Evolutionary conservation across 331 rosid species (phyloP).

Genomic region (Saraca asoca): DNA sequence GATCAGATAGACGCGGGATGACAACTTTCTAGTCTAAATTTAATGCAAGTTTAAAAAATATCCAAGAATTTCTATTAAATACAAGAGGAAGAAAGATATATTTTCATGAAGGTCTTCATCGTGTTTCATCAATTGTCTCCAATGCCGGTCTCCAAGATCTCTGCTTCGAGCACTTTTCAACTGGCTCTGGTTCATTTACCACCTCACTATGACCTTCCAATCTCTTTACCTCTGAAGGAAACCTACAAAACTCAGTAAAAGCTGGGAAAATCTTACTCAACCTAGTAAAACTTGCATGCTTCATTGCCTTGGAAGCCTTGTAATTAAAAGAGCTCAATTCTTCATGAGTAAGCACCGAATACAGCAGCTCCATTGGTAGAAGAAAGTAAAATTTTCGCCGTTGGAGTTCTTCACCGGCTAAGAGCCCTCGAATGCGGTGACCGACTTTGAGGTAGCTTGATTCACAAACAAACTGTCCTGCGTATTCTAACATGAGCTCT

Average conservation of each 20-base stretch:
- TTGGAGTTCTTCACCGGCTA: slow-evolving; percentile 65
- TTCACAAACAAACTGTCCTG: slow-evolving; percentile 72
- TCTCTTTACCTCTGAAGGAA: slow-evolving; percentile 55
- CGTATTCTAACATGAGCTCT: slow-evolving; percentile 65
- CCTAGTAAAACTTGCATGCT: slow-evolving; percentile 50
- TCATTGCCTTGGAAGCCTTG: slow-evolving; percentile 62
- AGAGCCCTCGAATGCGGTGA: slow-evolving; percentile 69
- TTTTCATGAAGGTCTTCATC: slow-evolving; percentile 3
- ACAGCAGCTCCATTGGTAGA: slow-evolving; percentile 82
- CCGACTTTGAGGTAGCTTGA: slow-evolving; percentile 70
- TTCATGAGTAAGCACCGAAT: slow-evolving; percentile 81
- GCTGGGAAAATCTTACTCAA: slow-evolving; percentile 75
- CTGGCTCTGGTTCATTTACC: slow-evolving; percentile 35
- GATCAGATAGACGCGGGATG: no score
- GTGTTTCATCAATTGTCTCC: slow-evolving; percentile 84
- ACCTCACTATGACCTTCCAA: slow-evolving; percentile 25
- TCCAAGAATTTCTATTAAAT: slow-evolving; percentile 30
- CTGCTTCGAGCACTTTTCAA: slow-evolving; percentile 64
- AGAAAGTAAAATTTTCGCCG: slow-evolving; percentile 64
- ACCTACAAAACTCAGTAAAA: slow-evolving; percentile 59
- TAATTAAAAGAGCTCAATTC: slow-evolving; percentile 67
- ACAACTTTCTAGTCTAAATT: no score
- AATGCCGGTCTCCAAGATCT: slow-evolving; percentile 90
- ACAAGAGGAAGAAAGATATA: slow-evolving; percentile 5
- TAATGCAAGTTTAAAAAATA: slow-evolving; percentile 25